Evolutionary conservation across 495 filamentous ascomycete species (phyloP).

Genomic region (Collariella sp.): DNA sequence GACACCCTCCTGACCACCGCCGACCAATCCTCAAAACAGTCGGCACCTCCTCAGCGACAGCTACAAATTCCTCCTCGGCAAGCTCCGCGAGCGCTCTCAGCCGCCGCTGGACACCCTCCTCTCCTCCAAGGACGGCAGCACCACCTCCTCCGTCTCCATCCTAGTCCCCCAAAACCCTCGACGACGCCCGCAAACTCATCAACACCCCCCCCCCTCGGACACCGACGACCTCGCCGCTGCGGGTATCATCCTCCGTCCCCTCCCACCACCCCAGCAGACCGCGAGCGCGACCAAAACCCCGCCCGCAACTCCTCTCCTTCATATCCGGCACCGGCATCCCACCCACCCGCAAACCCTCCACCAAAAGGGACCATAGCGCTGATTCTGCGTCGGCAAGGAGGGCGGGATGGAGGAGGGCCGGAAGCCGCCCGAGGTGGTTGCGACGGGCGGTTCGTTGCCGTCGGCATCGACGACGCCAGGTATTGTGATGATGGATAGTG

Average conservation of each 20-base stretch:
- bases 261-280: slow-evolving; percentile 35
- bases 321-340: slow-evolving; percentile 49
- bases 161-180: slow-evolving; percentile 77
- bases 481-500: slow-evolving; percentile 65
- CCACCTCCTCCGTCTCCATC: no score
- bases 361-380: slow-evolving; percentile 66
- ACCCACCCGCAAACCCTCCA: slow-evolving; percentile 42
- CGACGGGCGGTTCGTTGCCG: slow-evolving; percentile 29
- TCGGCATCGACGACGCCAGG: no score
- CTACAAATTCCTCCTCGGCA: slow-evolving; percentile 89
- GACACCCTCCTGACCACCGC: slow-evolving; percentile 79
- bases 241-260: slow-evolving; percentile 31
- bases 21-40: slow-evolving; percentile 89
- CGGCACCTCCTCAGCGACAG: slow-evolving; percentile 78
- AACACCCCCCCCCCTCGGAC: slow-evolving; percentile 49
- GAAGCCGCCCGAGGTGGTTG: background rate
- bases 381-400: slow-evolving; percentile 52
- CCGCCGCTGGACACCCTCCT: slow-evolving; percentile 38
- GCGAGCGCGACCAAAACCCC: slow-evolving; percentile 17
- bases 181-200: slow-evolving; percentile 83
- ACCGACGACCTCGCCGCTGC: slow-evolving; percentile 43
- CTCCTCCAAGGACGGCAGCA: slow-evolving; percentile 13
- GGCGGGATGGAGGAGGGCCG: slow-evolving; percentile 19
- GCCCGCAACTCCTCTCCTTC: slow-evolving; percentile 44
- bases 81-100: slow-evolving; percentile 63